Percentiles rank a stretch among this genome's conserved stretches.
Conservation (phyloP, 78 protist genomes). For the Salpingoeca rosetta region DNA sequence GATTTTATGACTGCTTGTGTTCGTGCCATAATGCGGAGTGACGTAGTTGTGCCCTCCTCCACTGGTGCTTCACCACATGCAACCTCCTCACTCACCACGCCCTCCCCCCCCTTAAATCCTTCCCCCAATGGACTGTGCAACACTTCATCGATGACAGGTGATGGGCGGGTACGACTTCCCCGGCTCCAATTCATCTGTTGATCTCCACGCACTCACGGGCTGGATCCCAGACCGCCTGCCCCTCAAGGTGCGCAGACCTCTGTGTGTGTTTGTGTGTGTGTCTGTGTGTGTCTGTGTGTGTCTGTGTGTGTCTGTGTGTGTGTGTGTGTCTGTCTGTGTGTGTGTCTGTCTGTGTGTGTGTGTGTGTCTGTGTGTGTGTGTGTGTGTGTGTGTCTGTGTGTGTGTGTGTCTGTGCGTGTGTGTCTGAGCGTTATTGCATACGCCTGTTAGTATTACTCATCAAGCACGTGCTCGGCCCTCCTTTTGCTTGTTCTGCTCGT, state of each 20-base stretch:
- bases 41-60: too few species aligned
- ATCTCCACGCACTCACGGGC: slow-evolving; percentile 27
- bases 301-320: not conserved
- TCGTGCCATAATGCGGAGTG: too few species aligned
- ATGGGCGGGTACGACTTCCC: slow-evolving; percentile 28
- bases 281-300: not conserved
- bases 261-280: not conserved
- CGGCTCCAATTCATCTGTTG: slow-evolving; percentile 21
- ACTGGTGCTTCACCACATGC: too few species aligned
- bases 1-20: too few species aligned
- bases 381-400: not conserved
- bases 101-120: not conserved
- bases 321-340: not conserved
- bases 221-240: slow-evolving; percentile 36
- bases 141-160: not conserved
- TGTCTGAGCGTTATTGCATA: not conserved
- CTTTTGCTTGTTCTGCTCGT: not conserved
- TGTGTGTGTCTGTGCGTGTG: not conserved
- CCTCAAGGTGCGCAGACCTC: not conserved
- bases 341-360: not conserved
- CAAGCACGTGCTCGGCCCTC: too few species aligned
- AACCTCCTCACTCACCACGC: too few species aligned
- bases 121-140: not conserved
- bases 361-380: not conserved
- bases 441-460: not conserved